phyloP scores from a whole-genome alignment of 2,329 filamentous ascomycete species.

The Monilinia laxa region DNA sequence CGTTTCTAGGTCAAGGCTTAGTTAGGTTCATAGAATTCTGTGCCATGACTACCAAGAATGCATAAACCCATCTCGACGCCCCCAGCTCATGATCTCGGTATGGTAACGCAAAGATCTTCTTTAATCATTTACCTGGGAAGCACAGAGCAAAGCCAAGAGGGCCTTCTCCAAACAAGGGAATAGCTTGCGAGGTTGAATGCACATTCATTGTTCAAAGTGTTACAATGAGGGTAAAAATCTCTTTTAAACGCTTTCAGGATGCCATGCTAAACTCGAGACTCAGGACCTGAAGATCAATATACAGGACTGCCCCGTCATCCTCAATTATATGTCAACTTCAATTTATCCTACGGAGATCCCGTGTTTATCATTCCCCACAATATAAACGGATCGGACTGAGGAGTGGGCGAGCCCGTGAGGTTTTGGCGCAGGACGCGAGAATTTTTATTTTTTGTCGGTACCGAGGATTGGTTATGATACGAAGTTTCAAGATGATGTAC shows the following conservation, averaged over 20 bases:
- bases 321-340: slow-evolving; percentile 16
- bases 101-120: neutral
- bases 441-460: neutral
- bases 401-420: slow-evolving; percentile 6
- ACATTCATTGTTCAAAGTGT: neutral
- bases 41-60: neutral
- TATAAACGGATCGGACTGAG: slow-evolving; percentile 3
- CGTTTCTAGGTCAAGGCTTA: slow-evolving; percentile 21
- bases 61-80: neutral
- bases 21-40: neutral
- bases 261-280: slow-evolving; percentile 17
- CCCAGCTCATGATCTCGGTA: slow-evolving; percentile 12
- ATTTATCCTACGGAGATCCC: slow-evolving; percentile 19
- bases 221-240: neutral
- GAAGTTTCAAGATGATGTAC: neutral
- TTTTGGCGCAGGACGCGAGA: neutral
- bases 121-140: neutral
- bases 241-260: slow-evolving; percentile 2
- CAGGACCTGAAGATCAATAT: slow-evolving; percentile 19
- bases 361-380: slow-evolving; percentile 15
- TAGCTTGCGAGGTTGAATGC: slow-evolving; percentile 7
- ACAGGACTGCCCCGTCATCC: neutral
- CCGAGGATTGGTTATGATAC: neutral
- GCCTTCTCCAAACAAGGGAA: neutral
- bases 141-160: neutral